Evolutionary conservation across 257 asterid genomes (phyloP).

Genomic region (Vinca minor): DNA sequence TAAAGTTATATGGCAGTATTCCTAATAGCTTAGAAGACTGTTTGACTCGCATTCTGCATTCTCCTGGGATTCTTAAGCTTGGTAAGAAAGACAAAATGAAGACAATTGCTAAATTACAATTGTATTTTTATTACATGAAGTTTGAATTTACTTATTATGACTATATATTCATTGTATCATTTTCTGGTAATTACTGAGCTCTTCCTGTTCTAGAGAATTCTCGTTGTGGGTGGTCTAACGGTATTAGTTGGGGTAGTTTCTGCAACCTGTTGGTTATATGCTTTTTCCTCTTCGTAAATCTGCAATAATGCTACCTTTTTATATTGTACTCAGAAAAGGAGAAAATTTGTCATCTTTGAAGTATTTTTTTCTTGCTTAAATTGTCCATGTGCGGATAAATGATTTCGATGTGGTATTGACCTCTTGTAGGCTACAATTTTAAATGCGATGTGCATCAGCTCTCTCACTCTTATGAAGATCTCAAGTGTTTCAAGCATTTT

Average conservation of each 20-base stretch:
- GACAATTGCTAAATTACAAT: not conserved
- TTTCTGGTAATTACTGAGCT: not conserved
- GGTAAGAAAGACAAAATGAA: conserved; percentile 52
- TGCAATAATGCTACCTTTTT: no score
- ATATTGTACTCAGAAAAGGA: not conserved
- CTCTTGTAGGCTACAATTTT: conserved; percentile 72
- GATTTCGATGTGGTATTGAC: conserved; percentile 15
- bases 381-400: conserved; percentile 8
- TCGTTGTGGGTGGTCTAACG: not conserved
- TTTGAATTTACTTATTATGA: not conserved
- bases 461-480: conserved; percentile 59
- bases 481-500: conserved; percentile 69
- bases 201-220: not conserved
- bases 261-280: not conserved
- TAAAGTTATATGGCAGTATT: conserved; percentile 57
- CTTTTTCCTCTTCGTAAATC: not conserved
- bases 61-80: conserved; percentile 78
- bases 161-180: not conserved
- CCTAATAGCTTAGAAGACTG: conserved; percentile 66
- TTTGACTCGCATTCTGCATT: conserved; percentile 61
- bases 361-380: not conserved
- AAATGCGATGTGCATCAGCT: conserved; percentile 76
- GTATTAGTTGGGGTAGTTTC: not conserved
- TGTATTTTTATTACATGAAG: not conserved
- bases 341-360: not conserved